Evolutionary conservation across 2,329 filamentous ascomycete genomes (phyloP).

Genomic region (Polytolypa hystricis): DNA sequence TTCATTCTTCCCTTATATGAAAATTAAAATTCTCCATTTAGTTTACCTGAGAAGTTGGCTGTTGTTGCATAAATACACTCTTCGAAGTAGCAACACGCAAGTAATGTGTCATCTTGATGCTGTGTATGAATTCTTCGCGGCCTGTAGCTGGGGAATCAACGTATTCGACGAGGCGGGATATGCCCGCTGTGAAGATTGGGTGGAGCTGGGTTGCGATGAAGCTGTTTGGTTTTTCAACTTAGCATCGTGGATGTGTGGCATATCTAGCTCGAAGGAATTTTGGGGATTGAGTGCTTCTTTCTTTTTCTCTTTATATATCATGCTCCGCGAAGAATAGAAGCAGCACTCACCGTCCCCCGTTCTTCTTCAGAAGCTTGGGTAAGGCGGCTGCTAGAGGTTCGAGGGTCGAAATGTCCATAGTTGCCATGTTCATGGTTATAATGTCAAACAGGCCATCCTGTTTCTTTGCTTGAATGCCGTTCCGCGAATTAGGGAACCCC

Average conservation of each 20-base stretch:
- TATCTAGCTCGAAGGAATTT: too few species aligned
- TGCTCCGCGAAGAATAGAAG: conserved; percentile 1
- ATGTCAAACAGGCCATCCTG: conserved; percentile 31
- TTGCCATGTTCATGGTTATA: conserved; percentile 39
- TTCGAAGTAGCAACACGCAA: conserved; percentile 31
- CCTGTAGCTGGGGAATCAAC: conserved; percentile 27
- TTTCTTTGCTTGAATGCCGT: too few species aligned
- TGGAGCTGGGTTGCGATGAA: conserved; percentile 41
- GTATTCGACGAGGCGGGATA: conserved; percentile 31
- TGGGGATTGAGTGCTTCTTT: too few species aligned
- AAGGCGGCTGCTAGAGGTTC: conserved; percentile 33
- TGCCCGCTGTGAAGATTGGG: conserved; percentile 39
- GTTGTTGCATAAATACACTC: conserved; percentile 27
- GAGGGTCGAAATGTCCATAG: conserved; percentile 39
- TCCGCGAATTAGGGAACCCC: too few species aligned
- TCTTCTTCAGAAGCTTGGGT: conserved; percentile 29
- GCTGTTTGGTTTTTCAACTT: too few species aligned
- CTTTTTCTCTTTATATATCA: too few species aligned
- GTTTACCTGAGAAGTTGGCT: conserved; percentile 27
- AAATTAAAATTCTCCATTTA: too few species aligned
- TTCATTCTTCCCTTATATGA: too few species aligned
- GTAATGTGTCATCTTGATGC: conserved; percentile 33
- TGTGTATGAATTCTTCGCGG: conserved; percentile 23
- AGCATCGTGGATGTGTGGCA: too few species aligned
- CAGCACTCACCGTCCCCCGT: conserved; percentile 30